Base-by-base conservation (phyloP, 768 basidiomycete genomes). In the Pleurotus platypus region DNA sequence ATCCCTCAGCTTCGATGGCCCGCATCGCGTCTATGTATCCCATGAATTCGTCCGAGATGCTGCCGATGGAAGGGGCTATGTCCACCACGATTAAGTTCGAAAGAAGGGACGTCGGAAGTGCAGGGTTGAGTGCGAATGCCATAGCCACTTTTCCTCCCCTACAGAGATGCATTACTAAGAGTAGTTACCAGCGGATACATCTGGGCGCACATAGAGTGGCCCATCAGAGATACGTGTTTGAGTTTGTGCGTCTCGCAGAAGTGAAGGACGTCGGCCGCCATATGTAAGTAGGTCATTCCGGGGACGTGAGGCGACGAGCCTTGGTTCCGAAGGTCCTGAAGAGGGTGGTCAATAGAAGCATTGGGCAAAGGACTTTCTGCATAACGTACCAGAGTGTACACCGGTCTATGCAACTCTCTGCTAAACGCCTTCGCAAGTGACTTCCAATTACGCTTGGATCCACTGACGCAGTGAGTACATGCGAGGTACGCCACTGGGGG, bases 71-170 rank as follows among this genome's bases (percentile, higher is more conserved):
- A 2, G 94, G 94, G 0, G 91, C 80, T 58, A 96, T 93, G 70
- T 97, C 94, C 13, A 83, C 90, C 4, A 91, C 79, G 57, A 94
- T 82, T 13, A 92, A 80, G 43, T 82, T 70, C 11, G 78, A 71
- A 4, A 90, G 69, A 3, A 79, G 64, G 22, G 73, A 64, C 3
- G 67, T 37, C 0, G 79, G 76, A 1, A 78, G 73, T 5, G 74
- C 63, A 24, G 62, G 60, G 39, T 68, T 79, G 15, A 86, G 76
- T 1, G 89, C 89, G 13, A 87, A 72, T 1, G 84, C 66, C 88
- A 91, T 90, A 0, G 88, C 88, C 2, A 82, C 85, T 67, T 93
- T 94, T 18, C 91, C 93, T 50, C 93, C 93, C 91, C 90, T 93
- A 26, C n/a, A n/a, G 42, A 40, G 20, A 24, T 15, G 35, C 11